A percentile compares a stretch with the other conserved stretches of the same genome.
Evolutionary conservation across 805 yeast genomes (phyloP).

Genomic region (Brettanomyces anomalus): DNA sequence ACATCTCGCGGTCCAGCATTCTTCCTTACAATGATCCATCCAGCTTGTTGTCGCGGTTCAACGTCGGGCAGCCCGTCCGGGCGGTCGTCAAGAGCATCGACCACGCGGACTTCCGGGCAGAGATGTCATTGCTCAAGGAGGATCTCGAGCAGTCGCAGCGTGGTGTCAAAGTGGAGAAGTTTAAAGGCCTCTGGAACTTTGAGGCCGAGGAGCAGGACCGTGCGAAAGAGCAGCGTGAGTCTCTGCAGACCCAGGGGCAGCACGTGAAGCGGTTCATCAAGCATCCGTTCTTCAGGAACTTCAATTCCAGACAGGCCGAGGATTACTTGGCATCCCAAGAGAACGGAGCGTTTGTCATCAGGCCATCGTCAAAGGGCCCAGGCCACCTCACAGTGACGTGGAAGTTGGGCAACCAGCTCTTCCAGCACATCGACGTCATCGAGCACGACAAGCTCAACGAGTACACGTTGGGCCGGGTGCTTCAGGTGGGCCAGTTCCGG

Average conservation of each 20-base stretch:
- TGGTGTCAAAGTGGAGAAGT: slow-evolving; percentile 35
- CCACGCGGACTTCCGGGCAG: slow-evolving; percentile 67
- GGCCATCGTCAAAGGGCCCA: slow-evolving; percentile 89
- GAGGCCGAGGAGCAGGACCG: slow-evolving; percentile 63
- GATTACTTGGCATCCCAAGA: slow-evolving; percentile 81
- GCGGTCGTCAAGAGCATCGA: slow-evolving; percentile 68
- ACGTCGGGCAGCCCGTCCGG: slow-evolving; percentile 75
- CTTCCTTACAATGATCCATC: slow-evolving; percentile 40
- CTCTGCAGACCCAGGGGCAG: slow-evolving; percentile 29
- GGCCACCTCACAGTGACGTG: slow-evolving; percentile 90
- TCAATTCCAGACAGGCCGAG: slow-evolving; percentile 84
- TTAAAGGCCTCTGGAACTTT: slow-evolving; percentile 70
- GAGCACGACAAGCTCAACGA: slow-evolving; percentile 67
- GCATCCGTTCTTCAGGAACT: slow-evolving; percentile 83
- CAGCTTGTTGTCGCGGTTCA: slow-evolving; percentile 30
- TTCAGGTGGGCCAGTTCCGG: slow-evolving; percentile 55
- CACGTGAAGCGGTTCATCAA: too few relatives aligned
- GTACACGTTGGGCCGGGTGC: slow-evolving; percentile 42
- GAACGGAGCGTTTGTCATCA: slow-evolving; percentile 85
- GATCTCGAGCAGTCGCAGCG: slow-evolving; percentile 49
- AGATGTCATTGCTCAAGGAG: slow-evolving; percentile 57
- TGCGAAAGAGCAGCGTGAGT: slow-evolving; percentile 46
- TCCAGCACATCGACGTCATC: slow-evolving; percentile 82
- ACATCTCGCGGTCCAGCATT: slow-evolving; percentile 22
- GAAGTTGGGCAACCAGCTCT: slow-evolving; percentile 87